These are phyloP conservation scores for Thraustotheca clavata DNA, from an alignment of 352 stramenopile species.

Conservation along the genomic window DNA sequence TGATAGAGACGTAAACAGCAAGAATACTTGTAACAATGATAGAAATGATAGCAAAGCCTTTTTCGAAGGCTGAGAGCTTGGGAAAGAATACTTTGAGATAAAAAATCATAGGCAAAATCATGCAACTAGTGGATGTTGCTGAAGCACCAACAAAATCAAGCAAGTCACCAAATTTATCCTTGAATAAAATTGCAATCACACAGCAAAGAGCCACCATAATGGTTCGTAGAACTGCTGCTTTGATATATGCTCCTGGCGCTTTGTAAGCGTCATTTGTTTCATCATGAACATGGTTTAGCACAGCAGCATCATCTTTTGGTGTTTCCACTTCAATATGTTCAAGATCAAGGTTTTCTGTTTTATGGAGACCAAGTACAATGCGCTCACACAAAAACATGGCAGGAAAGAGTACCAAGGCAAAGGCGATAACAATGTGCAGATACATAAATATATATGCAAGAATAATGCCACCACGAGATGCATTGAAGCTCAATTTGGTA, in stretches of 20 bases:
- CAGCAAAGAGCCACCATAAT: background rate
- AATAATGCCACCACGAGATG: constrained; percentile 18
- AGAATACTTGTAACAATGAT: constrained; percentile 11
- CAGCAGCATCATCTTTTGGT: background rate
- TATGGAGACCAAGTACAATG: constrained; percentile 11
- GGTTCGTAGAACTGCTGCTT: constrained; percentile 1
- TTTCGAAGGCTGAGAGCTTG: background rate
- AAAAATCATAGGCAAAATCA: constrained; percentile 20
- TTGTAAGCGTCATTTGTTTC: background rate
- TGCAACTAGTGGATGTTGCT: constrained; percentile 3
- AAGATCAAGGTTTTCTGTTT: background rate
- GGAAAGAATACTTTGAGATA: constrained; percentile 14
- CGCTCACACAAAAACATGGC: constrained; percentile 6
- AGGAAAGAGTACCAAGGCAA: constrained; percentile 3
- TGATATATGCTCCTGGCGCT: constrained; percentile 8
- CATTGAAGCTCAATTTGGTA: constrained; percentile 19
- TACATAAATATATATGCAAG: constrained; percentile 22
- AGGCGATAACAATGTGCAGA: constrained; percentile 24
- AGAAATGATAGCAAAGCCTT: background rate
- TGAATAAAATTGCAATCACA: background rate
- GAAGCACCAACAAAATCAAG: constrained; percentile 15
- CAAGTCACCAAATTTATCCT: constrained; percentile 12
- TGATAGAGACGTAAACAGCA: constrained; percentile 25
- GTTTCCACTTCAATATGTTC: background rate
- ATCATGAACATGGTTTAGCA: constrained; percentile 2